Evolutionary conservation across 2,329 filamentous ascomycete species (phyloP), one percentile per base, ranked within the genome.

Genomic region (Xylariaceae sp.): DNA sequence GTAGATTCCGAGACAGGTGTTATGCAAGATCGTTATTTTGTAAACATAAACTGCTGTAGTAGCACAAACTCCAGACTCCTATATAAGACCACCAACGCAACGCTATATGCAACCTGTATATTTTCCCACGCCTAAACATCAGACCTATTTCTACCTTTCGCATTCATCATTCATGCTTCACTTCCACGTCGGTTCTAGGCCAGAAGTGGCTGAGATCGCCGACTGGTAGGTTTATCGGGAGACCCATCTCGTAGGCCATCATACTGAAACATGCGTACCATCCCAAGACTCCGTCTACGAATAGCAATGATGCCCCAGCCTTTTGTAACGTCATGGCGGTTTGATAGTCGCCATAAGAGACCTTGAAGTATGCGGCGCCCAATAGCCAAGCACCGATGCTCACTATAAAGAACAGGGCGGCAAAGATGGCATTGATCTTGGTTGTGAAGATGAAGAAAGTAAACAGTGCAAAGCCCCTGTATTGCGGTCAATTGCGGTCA

Each of bases 201-300:
- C 75, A 78, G 43, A 74, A 71, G 50, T 71, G 72, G 48, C 71
- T 76, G 16, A 79, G 64, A 57, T 78, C 75, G 2, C 75, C 74
- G 2, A 78, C 72, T 0, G 75, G 75, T 6, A 77, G 63, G 40
- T 66, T 72, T 22, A 77, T 54, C 0, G 70, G 69, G 51, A 77
- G 70, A 2, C 74, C 66, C 73, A 78, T 77, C 64, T 79, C 75
- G 1, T 69, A 72, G 1, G 71, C 70, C 72, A 78, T 77, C 49
- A 78, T 78, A 3, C 76, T 75, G 42, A 77, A 71, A 12, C 73
- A 71, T 61, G 77, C 74, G 50, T 78, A 78, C 72, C 75, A 79
- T 1, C 75, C 75, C 5, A 78, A 56, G 0, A 71, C 9, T 0
- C 70, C 74, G 1, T 75, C 72, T 2, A 76, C 61, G 47, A 79